Evolutionary conservation across 140 eudicot species (phyloP), one percentile per base, ranked within the genome.

Genomic region (Cichorium intybus): DNA sequence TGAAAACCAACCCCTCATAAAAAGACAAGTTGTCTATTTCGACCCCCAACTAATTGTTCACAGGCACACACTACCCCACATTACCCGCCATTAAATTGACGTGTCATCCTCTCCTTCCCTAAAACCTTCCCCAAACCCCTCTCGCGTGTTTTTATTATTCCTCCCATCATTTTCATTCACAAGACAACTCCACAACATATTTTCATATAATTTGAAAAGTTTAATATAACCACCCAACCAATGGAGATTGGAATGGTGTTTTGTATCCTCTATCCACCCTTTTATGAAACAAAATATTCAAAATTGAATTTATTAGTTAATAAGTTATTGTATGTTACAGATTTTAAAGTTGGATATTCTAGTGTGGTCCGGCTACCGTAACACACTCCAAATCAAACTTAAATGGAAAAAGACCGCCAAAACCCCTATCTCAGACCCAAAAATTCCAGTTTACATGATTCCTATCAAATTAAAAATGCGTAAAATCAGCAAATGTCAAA

Each of bases 71-170:
- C 66, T 62, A 72, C 20, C 50, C 39, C 64, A 33, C 58, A 41
- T 7, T 35, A 35, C 49, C 49, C 18, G 18, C 20, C 18, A 43
- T 43, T 54, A 46, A 2, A 45, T 63, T 64, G 27, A 29, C 29
- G 48, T 63, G 78, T 45, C 54, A 21, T 64, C 59, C 21, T 64
- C 51, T 73, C 45, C 34, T 39, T 72, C 46, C 59, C 28, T 27
- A 29, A 62, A 53, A 72, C 45, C 47, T 28, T 52, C 77, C 62
- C 52, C 31, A 7, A 29, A 58, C 24, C 39, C 5, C 41, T 34
- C 55, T 72, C 37, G 2, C 41, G 64, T 62, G 39, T 56, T 52
- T 14, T 39, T 52, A 9, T 71, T 4, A 39, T 20, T 62, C 54
- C 41, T 43, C 21, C 35, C 47, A 37, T 60, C 63, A 35, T 24